Conservation (phyloP, 352 stramenopile genomes). For the Globisporangium perplexum region DNA sequence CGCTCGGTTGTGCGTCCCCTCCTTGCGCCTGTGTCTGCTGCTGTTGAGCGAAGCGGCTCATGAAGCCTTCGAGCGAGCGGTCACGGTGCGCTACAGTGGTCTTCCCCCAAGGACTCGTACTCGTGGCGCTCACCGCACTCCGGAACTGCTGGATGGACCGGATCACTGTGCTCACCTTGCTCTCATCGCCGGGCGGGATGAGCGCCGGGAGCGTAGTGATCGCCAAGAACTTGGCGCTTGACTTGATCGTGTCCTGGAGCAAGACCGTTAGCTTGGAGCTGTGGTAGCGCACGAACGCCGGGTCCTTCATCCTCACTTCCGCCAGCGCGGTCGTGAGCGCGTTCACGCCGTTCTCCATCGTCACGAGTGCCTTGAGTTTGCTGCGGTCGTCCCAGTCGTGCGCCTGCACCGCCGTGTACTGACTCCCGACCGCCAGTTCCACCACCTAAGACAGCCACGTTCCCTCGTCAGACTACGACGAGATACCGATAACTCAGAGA, state of each 20-base stretch:
- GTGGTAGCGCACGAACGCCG: slow-evolving; percentile 69
- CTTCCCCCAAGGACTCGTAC: slow-evolving; percentile 9
- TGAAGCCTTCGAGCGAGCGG: slow-evolving; percentile 58
- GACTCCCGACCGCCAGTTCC: slow-evolving; percentile 37
- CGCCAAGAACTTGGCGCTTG: slow-evolving; percentile 44
- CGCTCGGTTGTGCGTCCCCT: neutral
- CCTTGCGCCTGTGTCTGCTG: slow-evolving; percentile 11
- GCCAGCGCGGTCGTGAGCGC: slow-evolving; percentile 48
- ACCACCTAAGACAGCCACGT: slow-evolving; percentile 23
- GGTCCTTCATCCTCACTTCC: slow-evolving; percentile 42
- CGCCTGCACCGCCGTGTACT: slow-evolving; percentile 18
- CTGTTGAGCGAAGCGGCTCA: slow-evolving; percentile 50
- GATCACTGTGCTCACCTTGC: slow-evolving; percentile 21
- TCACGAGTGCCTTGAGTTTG: slow-evolving; percentile 41
- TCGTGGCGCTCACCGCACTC: slow-evolving; percentile 22
- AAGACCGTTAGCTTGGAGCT: slow-evolving; percentile 75
- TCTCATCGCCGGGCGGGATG: slow-evolving; percentile 6
- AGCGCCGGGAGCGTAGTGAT: slow-evolving; percentile 29
- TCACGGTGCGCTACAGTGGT: slow-evolving; percentile 16
- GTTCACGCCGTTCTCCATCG: slow-evolving; percentile 50
- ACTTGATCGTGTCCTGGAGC: slow-evolving; percentile 72
- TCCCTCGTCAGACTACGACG: neutral
- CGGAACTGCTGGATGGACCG: slow-evolving; percentile 42
- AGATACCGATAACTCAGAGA: neutral
- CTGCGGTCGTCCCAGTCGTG: slow-evolving; percentile 17